Evolutionary conservation across 352 stramenopile genomes (phyloP), one percentile per base, ranked within the genome.

Genomic region (Phytophthora niederhauseri): DNA sequence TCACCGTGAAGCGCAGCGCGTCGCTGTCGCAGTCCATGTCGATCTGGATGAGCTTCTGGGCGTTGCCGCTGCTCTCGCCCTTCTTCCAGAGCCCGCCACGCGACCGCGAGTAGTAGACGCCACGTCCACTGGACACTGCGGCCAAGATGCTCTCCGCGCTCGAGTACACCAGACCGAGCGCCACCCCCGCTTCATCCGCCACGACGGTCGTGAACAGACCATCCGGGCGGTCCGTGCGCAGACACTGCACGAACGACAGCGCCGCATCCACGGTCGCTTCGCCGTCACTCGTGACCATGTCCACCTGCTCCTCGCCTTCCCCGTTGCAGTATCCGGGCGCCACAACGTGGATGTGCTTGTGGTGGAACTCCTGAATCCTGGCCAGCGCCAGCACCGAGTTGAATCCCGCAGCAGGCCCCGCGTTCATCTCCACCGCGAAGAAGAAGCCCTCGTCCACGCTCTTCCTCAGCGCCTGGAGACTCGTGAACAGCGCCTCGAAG

Each of bases 1-100:
- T 90, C 36, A 99, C 97, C 5, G 83, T 98, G 71, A 98, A 98
- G 20, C 95, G 88, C 57, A 99, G 66, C 3, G 97, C 97, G 77
- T 99, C 97, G 50, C 90, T 96, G 76, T 99, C 96, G 72, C 96
- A 99, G 83, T 99, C 97, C 6, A 98, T 77, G 67, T 98, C 94
- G 51, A 99, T 77, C 45, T 93, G 81, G 52, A 98, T 80, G 6
- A 99, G 85, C 61, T 90, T 91, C 83, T 99, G 97, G 48, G 89
- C 88, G 69, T 98, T 95, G 66, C 96, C 97, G 31, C 92, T 98
- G 49, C 90, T 98, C 73, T 99, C 94, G n/a, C 96, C 97, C 76
- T 99, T 99, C 65, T 94, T 93, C 96, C 96, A 99, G 1, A 98
- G 79, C 2, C 82, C 82, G 30, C 87, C 77, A 49, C 96, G 90